Evolutionary conservation across 2,329 filamentous ascomycete genomes (phyloP), one percentile per base, ranked within the genome.

Genomic region (Setomelanomma holmii): DNA sequence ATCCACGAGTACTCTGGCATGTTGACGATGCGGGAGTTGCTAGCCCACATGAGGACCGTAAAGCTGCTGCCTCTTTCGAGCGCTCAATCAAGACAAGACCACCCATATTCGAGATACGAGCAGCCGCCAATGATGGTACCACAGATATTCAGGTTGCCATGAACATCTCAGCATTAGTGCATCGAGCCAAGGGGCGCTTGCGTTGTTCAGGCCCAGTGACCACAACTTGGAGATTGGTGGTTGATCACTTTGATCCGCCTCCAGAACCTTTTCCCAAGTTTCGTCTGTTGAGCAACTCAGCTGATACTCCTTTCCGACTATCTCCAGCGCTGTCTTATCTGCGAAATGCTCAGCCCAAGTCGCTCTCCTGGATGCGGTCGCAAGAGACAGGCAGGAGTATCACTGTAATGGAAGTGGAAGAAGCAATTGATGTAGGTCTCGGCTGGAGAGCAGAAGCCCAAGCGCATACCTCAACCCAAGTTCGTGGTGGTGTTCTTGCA

Each of bases 401-500:
- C 2, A 58, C 46, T 0, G 30, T 70, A 1, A 76, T 82, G 56
- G 85, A 86, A 59, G 69, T 82, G 0, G 84, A 86, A 52, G 87
- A 89, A 64, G 79, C 78, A 2, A 53, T 79, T 1, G 64, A 86
- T 11, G 61, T 75, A 0, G 64, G 77, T 19, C 63, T 87, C 23
- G 78, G 80, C 10, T 88, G 84, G 82, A 80, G 83, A 51, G 79
- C 80, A 2, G 86, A 88, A 65, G 84, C 76, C 1, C 72, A 69
- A n/a, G 81, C 79, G n/a, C 60, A 78, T 52, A 66, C 75, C 30
- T 20, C 68, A n/a, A 42, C 76, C 45, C 30, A 53, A 24, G 55
- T 86, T 35, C 79, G 78, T 16, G 86, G 87, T 11, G 87, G 86
- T 4, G 78, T 89, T 16, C 75, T 88, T 27, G 86, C 86, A 2